phyloP scores from a whole-genome alignment of 2,329 filamentous ascomycete species.

The Trichoderma atroviride region DNA sequence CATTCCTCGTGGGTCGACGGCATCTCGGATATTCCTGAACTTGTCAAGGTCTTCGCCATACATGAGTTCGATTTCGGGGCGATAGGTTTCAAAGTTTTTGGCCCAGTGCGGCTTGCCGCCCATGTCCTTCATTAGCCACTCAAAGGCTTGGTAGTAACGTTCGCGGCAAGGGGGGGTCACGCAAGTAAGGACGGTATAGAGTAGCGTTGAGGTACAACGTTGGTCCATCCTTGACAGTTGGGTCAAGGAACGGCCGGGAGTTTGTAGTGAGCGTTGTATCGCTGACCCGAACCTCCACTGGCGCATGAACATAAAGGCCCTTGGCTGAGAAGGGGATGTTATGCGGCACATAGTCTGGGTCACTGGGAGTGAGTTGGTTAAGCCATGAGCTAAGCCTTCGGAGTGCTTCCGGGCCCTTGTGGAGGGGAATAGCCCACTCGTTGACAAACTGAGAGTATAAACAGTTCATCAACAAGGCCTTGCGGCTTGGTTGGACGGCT shows the following conservation, averaged over 20 bases:
- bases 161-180: conserved; percentile 73
- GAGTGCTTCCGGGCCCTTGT: conserved; percentile 84
- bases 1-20: conserved; percentile 78
- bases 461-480: conserved; percentile 92
- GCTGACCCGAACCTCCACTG: conserved; percentile 85
- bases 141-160: conserved; percentile 86
- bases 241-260: conserved; percentile 63
- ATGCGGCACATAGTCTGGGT: conserved; percentile 65
- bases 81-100: conserved; percentile 76
- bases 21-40: conserved; percentile 69
- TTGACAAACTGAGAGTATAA: conserved; percentile 98
- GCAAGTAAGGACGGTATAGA: conserved; percentile 78
- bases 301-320: conserved; percentile 83
- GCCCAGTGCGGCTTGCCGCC: conserved; percentile 87
- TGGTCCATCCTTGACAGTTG: conserved; percentile 66
- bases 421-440: conserved; percentile 91
- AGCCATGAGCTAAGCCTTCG: conserved; percentile 84
- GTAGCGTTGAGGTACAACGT: conserved; percentile 90
- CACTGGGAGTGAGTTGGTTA: conserved; percentile 61
- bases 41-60: conserved; percentile 69
- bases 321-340: conserved; percentile 80
- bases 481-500: conserved; percentile 78
- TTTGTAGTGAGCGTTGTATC: conserved; percentile 58
- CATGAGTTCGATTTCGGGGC: conserved; percentile 63
- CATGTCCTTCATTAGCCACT: conserved; percentile 85